phyloP scores from a whole-genome alignment of 305 asterid species.

The Rubia tinctorum region DNA sequence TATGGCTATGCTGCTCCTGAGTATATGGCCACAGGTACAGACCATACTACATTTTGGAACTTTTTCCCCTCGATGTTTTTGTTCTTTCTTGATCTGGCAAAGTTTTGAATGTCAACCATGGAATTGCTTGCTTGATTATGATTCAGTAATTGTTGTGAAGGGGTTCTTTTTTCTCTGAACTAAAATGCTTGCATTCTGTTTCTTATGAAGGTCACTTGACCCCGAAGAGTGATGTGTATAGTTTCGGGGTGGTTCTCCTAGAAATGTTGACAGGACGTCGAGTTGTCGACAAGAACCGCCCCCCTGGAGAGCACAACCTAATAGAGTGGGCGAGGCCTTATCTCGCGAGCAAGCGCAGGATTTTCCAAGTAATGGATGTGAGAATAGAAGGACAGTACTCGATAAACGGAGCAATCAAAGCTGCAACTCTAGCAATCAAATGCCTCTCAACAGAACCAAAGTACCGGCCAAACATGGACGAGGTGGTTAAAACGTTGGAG shows the following conservation, averaged over 20 bases:
- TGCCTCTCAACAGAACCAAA: slow-evolving; percentile 63
- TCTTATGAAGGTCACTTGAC: slow-evolving; percentile 68
- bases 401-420: slow-evolving; percentile 43
- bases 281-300: slow-evolving; percentile 72
- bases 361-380: slow-evolving; percentile 59
- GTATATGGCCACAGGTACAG: slow-evolving; percentile 81
- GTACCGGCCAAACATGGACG: slow-evolving; percentile 54
- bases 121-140: background rate
- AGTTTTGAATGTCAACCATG: background rate
- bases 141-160: background rate
- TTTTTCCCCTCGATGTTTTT: background rate
- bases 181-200: slow-evolving; percentile 14
- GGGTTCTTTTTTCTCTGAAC: background rate
- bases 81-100: background rate
- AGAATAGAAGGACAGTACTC: slow-evolving; percentile 78
- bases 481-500: slow-evolving; percentile 63
- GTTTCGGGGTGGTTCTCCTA: slow-evolving; percentile 82
- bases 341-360: slow-evolving; percentile 59
- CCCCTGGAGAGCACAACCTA: slow-evolving; percentile 73
- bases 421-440: slow-evolving; percentile 63
- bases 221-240: slow-evolving; percentile 71
- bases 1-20: slow-evolving; percentile 92
- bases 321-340: slow-evolving; percentile 77
- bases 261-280: slow-evolving; percentile 80
- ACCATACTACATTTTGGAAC: background rate